A percentile compares a stretch with the other conserved stretches of the same genome.
phyloP scores from a whole-genome alignment of 106 monocot genomes.

The Ottelia alismoides region DNA sequence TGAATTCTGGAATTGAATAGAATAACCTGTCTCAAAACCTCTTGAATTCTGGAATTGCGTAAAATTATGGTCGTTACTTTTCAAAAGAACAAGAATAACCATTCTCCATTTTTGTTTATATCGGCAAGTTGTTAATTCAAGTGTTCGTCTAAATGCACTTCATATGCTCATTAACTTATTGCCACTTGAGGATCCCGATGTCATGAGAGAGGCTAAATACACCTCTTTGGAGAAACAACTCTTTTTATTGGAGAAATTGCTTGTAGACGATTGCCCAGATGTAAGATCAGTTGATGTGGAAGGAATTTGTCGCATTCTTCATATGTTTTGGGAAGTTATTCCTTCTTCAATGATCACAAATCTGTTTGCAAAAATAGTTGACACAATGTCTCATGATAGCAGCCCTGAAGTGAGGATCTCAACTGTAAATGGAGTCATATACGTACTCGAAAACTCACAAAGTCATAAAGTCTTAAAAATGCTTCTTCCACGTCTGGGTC shows the following conservation, averaged over 20 bases:
- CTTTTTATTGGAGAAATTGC: constrained; percentile 73
- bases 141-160: constrained; percentile 79
- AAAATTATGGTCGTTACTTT: too few species aligned
- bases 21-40: too few species aligned
- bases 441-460: constrained; percentile 83
- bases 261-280: constrained; percentile 77
- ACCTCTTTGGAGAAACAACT: constrained; percentile 68
- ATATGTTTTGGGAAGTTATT: constrained; percentile 93
- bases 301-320: constrained; percentile 78
- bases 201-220: constrained; percentile 68
- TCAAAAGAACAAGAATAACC: too few species aligned
- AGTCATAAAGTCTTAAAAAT: constrained; percentile 81
- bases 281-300: constrained; percentile 71
- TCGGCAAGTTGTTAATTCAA: constrained; percentile 79
- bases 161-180: constrained; percentile 82
- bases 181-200: constrained; percentile 92
- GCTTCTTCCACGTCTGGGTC: constrained; percentile 69
- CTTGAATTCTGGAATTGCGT: too few species aligned
- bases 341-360: constrained; percentile 75
- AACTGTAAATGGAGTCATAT: constrained; percentile 61
- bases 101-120: not conserved
- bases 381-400: constrained; percentile 47
- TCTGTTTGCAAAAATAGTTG: constrained; percentile 56
- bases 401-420: constrained; percentile 77
- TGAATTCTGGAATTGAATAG: too few species aligned